These are phyloP conservation scores for Pseudotulostoma volvatum DNA, from an alignment of 495 filamentous ascomycete species.

Conservation along the genomic window DNA sequence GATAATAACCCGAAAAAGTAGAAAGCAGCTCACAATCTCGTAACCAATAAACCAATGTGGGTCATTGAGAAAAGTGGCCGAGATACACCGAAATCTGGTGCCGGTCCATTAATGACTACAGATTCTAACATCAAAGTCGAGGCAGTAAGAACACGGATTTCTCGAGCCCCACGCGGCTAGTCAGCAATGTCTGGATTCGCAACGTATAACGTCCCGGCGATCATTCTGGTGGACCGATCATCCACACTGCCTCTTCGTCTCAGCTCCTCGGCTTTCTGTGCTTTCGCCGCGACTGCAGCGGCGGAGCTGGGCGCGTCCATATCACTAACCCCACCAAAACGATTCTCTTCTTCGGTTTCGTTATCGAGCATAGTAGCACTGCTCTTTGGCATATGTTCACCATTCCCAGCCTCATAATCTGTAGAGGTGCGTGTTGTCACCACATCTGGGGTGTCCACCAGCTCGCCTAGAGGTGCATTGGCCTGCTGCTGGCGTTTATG, in stretches of 20 bases:
- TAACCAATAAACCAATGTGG: too few species aligned
- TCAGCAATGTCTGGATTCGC: slow-evolving; percentile 81
- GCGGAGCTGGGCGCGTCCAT: slow-evolving; percentile 31
- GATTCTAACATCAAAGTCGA: too few species aligned
- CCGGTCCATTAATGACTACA: too few species aligned
- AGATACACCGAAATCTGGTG: too few species aligned
- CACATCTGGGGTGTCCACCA: slow-evolving; percentile 31
- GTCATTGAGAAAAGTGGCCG: too few species aligned
- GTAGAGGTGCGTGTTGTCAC: slow-evolving; percentile 37
- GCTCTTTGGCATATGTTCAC: slow-evolving; percentile 1
- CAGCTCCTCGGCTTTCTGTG: slow-evolving; percentile 58
- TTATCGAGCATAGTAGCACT: neutral
- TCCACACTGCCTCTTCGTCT: slow-evolving; percentile 83
- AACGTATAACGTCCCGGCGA: slow-evolving; percentile 66
- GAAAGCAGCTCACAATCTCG: too few species aligned
- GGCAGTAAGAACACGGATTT: too few species aligned
- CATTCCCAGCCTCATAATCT: slow-evolving; percentile 11
- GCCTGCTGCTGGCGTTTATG: slow-evolving; percentile 37
- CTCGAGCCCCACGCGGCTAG: slow-evolving; percentile 12
- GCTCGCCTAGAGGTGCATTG: slow-evolving; percentile 44
- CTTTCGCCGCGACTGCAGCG: slow-evolving; percentile 40
- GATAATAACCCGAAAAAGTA: too few species aligned
- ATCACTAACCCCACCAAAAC: slow-evolving; percentile 37
- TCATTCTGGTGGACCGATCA: slow-evolving; percentile 73
- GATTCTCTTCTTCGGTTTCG: slow-evolving; percentile 36